Base-by-base conservation (phyloP, 257 asterid species). In the Cynanchum wilfordii region DNA sequence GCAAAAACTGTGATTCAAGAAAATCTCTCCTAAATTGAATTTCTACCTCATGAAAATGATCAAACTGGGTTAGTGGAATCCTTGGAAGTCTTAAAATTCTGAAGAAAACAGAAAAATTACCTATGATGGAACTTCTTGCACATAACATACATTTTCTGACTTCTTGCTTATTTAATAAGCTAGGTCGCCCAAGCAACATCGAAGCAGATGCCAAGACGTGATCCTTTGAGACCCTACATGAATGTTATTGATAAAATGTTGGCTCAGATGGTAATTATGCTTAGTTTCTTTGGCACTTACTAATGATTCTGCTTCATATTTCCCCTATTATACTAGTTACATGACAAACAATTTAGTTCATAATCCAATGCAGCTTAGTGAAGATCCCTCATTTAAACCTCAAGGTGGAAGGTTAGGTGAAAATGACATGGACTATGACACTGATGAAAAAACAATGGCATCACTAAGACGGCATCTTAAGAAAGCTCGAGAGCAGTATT, bases 131-230 rank as follows among this genome's bases (percentile, higher is more conserved):
- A 27, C 36, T 55, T 74, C 59, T 24, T 19, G 6, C 36, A 8
- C 40, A 38, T 36, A 20, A 40, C 10, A 38, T 52, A 10, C 16
- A 50, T 9, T 65, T 63, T 57, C 64, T 73, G 69, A 75, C 40
- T 50, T n/a, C 51, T 55, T 25, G 75, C n/a, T 69, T 73, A 22
- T 76, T 30, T 45, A 49, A 36, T 78, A 70, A 70, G 49, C 71
- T 70, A 88, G 96, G 92, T 90, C 82, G 85, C 96, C 77, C 92
- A 90, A 85, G 93, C 88, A 67, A 90, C 92, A 40, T 88, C 93
- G 66, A 90, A 87, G 77, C 96, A 90, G 83, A 90, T 90, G 89
- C 84, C 96, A 1, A 85, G 78, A 84, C 95, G 91, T 22, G 92
- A 88, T 81, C 92, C 96, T 44, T 79, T 90, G 57, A 90, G 85